Conservation (phyloP, 2,329 filamentous ascomycete species). For the Botrytis fragariae region DNA sequence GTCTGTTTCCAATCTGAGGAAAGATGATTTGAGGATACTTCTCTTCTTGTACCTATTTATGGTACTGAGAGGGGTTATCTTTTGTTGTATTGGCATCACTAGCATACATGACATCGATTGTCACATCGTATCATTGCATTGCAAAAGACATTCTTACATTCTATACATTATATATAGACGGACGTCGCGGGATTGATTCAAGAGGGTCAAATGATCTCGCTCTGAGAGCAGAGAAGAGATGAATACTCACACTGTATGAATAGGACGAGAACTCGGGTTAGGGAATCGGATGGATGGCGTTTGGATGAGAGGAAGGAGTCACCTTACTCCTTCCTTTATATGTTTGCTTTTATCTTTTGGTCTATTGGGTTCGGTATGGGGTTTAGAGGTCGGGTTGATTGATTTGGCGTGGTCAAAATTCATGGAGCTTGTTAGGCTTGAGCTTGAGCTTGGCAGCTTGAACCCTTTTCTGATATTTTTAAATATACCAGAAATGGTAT, state of each 20-base stretch:
- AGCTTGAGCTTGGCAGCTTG: not conserved
- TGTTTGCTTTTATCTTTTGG: not conserved
- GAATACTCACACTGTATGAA: constrained; percentile 1
- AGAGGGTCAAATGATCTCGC: too few relatives aligned
- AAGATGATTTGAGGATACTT: not conserved
- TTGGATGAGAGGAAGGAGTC: not conserved
- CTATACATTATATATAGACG: not conserved
- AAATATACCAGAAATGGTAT: not conserved
- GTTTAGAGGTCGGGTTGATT: not conserved
- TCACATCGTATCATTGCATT: not conserved
- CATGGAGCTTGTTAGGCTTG: not conserved
- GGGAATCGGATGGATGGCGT: not conserved
- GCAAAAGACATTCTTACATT: not conserved
- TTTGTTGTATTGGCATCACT: not conserved
- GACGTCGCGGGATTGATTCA: not conserved
- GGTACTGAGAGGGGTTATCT: not conserved
- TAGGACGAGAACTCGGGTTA: not conserved
- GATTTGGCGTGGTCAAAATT: not conserved
- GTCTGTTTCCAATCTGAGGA: not conserved
- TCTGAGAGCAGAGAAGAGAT: not conserved
- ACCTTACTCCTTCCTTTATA: not conserved
- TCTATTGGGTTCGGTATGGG: not conserved
- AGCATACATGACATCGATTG: not conserved
- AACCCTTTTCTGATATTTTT: not conserved
- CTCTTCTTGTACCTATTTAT: constrained; percentile 1